Evolutionary conservation across 2,329 filamentous ascomycete species (phyloP).

Genomic region (Basipetospora chlamydospora): DNA sequence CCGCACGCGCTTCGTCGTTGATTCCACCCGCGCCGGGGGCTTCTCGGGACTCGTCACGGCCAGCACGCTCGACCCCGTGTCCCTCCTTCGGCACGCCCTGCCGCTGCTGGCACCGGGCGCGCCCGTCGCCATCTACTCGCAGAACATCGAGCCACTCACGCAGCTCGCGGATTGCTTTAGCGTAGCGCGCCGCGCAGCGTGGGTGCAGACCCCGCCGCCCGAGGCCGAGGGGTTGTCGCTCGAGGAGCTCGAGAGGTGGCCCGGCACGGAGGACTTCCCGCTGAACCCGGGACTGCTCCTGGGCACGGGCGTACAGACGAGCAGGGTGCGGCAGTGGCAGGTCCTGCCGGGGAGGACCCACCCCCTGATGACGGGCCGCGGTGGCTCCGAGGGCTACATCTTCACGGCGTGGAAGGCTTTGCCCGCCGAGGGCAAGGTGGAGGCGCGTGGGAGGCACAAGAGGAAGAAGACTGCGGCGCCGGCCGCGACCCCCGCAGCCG

Average conservation of each 20-base stretch:
- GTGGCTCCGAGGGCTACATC: conserved; percentile 80
- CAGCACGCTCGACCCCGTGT: conserved; percentile 65
- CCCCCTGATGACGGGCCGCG: conserved; percentile 78
- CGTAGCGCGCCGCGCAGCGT: conserved; percentile 64
- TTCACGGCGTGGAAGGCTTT: conserved; percentile 73
- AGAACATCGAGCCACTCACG: conserved; percentile 64
- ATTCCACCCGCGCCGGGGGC: conserved; percentile 57
- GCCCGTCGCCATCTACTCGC: conserved; percentile 73
- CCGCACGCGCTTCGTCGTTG: conserved; percentile 55
- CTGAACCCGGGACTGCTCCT: conserved; percentile 76
- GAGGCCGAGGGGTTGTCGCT: conserved; percentile 27
- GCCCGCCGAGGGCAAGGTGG: conserved; percentile 64
- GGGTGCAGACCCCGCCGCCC: conserved; percentile 38
- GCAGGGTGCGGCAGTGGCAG: conserved; percentile 69
- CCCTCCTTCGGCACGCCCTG: conserved; percentile 58
- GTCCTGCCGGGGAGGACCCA: conserved; percentile 85
- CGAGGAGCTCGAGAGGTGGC: conserved; percentile 40
- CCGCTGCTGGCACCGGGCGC: conserved; percentile 74
- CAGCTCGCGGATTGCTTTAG: conserved; percentile 73
- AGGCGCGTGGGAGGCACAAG: conserved; percentile 69
- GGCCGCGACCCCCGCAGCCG: not conserved
- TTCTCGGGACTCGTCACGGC: conserved; percentile 78
- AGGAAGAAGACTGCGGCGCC: conserved; percentile 39
- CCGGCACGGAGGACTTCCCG: conserved; percentile 61
- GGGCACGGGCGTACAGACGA: conserved; percentile 67